These are phyloP conservation scores for Trichoderma pleuroti DNA, from an alignment of 2,329 filamentous ascomycete species.

Conservation along the genomic window DNA sequence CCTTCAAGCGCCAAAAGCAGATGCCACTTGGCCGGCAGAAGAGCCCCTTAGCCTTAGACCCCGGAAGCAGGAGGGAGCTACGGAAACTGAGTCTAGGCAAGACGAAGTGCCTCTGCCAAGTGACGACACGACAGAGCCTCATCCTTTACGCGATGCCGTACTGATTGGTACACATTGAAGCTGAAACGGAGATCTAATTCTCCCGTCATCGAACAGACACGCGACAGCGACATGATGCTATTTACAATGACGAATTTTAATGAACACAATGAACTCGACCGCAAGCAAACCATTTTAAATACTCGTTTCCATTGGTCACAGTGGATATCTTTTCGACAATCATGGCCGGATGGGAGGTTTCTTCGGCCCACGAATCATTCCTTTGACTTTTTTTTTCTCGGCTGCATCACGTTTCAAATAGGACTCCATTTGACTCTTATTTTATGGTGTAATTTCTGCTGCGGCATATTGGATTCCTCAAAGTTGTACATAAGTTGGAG, in stretches of 20 bases:
- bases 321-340: background rate
- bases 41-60: background rate
- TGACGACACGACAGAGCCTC: background rate
- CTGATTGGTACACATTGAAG: background rate
- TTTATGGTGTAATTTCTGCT: background rate
- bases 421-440: background rate
- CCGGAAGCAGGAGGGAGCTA: background rate
- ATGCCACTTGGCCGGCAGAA: conserved; percentile 3
- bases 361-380: background rate
- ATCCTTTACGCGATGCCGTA: background rate
- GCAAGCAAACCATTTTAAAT: conserved; percentile 1
- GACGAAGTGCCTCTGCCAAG: background rate
- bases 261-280: background rate
- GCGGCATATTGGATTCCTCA: background rate
- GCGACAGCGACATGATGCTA: background rate
- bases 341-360: background rate
- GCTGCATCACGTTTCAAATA: background rate
- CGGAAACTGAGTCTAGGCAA: background rate
- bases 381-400: background rate
- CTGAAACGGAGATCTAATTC: background rate
- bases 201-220: background rate
- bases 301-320: background rate
- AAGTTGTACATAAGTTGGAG: background rate
- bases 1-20: conserved; percentile 24
- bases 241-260: conserved; percentile 10